A percentile compares a stretch with the other conserved stretches of the same genome.
Evolutionary conservation across 768 basidiomycete species (phyloP).

Genomic region (Auriculariales sp.): DNA sequence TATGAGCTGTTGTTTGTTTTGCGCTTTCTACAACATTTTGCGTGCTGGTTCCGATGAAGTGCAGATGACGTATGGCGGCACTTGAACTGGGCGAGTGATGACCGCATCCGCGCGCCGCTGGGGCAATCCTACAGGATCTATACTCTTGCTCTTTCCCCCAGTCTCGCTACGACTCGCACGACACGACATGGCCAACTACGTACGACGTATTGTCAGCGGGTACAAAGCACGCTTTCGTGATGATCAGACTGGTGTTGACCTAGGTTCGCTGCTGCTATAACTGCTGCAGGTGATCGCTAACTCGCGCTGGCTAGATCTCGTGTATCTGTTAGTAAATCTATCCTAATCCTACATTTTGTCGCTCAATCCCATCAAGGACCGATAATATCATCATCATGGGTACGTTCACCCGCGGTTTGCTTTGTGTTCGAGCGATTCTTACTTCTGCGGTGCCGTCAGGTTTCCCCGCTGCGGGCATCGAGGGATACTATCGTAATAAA

Average conservation of each 20-base stretch:
- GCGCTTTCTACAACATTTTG: too few relatives aligned
- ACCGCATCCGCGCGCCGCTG: too few relatives aligned
- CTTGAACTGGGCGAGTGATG: too few relatives aligned
- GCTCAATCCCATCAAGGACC: conserved; percentile 55
- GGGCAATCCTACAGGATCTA: too few relatives aligned
- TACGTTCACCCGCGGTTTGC: neutral
- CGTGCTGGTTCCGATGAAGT: too few relatives aligned
- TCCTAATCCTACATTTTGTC: conserved; percentile 3
- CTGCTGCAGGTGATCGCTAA: too few relatives aligned
- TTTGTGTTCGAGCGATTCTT: neutral
- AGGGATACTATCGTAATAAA: conserved; percentile 66
- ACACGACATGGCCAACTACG: neutral
- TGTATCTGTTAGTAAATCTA: conserved; percentile 7
- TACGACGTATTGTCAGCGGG: neutral
- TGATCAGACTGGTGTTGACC: neutral
- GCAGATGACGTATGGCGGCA: too few relatives aligned
- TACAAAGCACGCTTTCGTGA: neutral
- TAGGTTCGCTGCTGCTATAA: conserved; percentile 24
- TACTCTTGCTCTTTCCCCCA: too few relatives aligned
- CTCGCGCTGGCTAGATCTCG: too few relatives aligned
- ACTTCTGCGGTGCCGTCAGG: conserved; percentile 34
- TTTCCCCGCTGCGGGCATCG: conserved; percentile 68
- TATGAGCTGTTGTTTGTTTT: too few relatives aligned
- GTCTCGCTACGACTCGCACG: too few relatives aligned
- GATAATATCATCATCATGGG: conserved; percentile 57